Conservation (phyloP, 306 rosid genomes). For the Vicia sativa region DNA sequence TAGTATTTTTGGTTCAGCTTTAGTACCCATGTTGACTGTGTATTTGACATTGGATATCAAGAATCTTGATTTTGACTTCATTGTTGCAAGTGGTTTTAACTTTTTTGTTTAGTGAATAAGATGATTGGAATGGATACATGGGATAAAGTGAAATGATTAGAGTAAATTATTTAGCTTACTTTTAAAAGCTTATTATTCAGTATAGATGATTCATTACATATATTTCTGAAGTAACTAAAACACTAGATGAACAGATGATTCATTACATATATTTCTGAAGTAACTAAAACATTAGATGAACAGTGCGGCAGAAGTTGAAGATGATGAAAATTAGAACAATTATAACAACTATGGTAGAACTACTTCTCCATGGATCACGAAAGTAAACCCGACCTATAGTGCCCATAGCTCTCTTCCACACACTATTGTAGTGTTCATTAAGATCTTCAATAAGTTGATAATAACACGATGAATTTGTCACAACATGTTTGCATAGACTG, state of each 20-base stretch:
- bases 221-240: too few species aligned
- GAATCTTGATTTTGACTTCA: slow-evolving; percentile 35
- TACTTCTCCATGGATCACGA: slow-evolving; percentile 60
- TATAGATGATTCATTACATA: slow-evolving; percentile 17
- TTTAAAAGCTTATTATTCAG: slow-evolving; percentile 19
- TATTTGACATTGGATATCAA: slow-evolving; percentile 33
- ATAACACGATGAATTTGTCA: slow-evolving; percentile 43
- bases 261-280: too few species aligned
- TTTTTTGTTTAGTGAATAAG: slow-evolving; percentile 20
- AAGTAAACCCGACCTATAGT: slow-evolving; percentile 52
- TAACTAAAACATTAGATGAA: too few species aligned
- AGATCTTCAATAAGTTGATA: slow-evolving; percentile 11
- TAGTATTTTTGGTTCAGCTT: slow-evolving; percentile 33
- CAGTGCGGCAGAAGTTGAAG: too few species aligned
- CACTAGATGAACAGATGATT: too few species aligned
- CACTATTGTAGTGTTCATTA: slow-evolving; percentile 41
- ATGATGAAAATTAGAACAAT: too few species aligned
- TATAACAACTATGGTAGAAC: slow-evolving; percentile 16
- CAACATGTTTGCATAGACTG: slow-evolving; percentile 45
- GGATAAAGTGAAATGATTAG: slow-evolving; percentile 32
- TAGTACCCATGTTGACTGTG: slow-evolving; percentile 22
- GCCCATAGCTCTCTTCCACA: slow-evolving; percentile 50
- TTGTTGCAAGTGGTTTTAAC: slow-evolving; percentile 20
- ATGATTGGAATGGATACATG: not conserved
- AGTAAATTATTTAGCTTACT: slow-evolving; percentile 9